A percentile compares a stretch with the other conserved stretches of the same genome.
Conservation (phyloP, 1,284 basidiomycete species). For the Dichomitus squalens region DNA sequence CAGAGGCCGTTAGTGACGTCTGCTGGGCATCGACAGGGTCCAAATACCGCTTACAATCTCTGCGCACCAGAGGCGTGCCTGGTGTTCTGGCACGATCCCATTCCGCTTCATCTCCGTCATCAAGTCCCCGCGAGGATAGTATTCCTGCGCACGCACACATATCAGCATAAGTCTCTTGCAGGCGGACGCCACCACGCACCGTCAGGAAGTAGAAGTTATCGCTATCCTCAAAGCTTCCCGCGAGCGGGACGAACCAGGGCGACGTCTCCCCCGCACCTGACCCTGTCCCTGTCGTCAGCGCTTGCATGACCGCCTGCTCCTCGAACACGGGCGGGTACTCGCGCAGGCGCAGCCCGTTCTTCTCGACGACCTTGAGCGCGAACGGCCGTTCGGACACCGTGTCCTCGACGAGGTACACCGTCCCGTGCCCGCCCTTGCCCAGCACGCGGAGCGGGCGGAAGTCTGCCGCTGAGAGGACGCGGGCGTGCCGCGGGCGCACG, state of each 20-base stretch:
- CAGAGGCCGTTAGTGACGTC: slow-evolving; percentile 35
- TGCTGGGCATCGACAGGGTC: slow-evolving; percentile 40
- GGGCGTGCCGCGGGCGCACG: not conserved
- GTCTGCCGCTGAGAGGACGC: slow-evolving; percentile 17
- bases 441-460: slow-evolving; percentile 27
- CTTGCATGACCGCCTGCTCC: slow-evolving; percentile 20
- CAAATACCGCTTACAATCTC: slow-evolving; percentile 26
- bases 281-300: slow-evolving; percentile 3
- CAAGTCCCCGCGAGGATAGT: slow-evolving; percentile 27
- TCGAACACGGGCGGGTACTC: slow-evolving; percentile 25
- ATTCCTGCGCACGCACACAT: slow-evolving; percentile 22
- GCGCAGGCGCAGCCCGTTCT: slow-evolving; percentile 23
- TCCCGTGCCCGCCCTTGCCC: slow-evolving; percentile 32
- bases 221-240: slow-evolving; percentile 31
- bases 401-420: slow-evolving; percentile 31
- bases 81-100: slow-evolving; percentile 16
- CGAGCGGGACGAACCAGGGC: slow-evolving; percentile 21
- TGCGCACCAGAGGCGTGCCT: slow-evolving; percentile 26
- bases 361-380: slow-evolving; percentile 33
- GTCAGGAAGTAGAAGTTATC: slow-evolving; percentile 36
- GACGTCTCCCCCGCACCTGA: not conserved
- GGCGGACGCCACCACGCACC: slow-evolving; percentile 16
- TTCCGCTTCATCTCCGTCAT: slow-evolving; percentile 20
- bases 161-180: not conserved
- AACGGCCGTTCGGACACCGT: slow-evolving; percentile 18